Evolutionary conservation across 176 grass and related monocot species (phyloP).

Genomic region (Puya raimondii): DNA sequence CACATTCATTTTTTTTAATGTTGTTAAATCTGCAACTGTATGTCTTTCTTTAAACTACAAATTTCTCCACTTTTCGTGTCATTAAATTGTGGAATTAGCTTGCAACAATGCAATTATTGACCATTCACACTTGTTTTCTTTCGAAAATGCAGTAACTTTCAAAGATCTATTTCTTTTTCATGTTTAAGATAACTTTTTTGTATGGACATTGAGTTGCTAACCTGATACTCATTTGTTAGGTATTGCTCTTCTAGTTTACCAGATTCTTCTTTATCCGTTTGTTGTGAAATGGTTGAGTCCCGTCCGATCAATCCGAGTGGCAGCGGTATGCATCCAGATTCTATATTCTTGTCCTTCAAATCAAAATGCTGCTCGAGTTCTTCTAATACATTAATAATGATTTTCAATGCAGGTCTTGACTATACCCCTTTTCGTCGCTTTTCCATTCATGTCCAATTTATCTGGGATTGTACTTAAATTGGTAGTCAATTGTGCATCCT

Average conservation of each 20-base stretch:
- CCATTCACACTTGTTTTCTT: too few relatives aligned
- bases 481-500: conserved; percentile 44
- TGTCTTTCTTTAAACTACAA: too few relatives aligned
- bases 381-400: conserved; percentile 1
- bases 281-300: conserved; percentile 41
- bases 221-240: conserved; percentile 33
- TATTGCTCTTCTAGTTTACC: conserved; percentile 51
- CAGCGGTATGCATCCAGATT: conserved; percentile 32
- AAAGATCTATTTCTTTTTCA: background rate
- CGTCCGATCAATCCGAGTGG: conserved; percentile 37
- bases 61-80: too few relatives aligned
- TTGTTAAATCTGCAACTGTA: too few relatives aligned
- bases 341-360: background rate
- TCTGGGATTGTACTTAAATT: conserved; percentile 45
- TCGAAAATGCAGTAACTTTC: too few relatives aligned
- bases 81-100: background rate
- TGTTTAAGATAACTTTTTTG: background rate
- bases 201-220: background rate
- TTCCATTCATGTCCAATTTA: conserved; percentile 65
- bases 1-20: too few relatives aligned
- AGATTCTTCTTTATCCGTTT: conserved; percentile 55
- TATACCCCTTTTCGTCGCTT: conserved; percentile 64
- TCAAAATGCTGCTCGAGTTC: background rate
- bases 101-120: too few relatives aligned
- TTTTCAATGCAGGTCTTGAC: conserved; percentile 52